Base-by-base conservation (phyloP, 2,329 filamentous ascomycete species). In the Ilyonectria destructans region DNA sequence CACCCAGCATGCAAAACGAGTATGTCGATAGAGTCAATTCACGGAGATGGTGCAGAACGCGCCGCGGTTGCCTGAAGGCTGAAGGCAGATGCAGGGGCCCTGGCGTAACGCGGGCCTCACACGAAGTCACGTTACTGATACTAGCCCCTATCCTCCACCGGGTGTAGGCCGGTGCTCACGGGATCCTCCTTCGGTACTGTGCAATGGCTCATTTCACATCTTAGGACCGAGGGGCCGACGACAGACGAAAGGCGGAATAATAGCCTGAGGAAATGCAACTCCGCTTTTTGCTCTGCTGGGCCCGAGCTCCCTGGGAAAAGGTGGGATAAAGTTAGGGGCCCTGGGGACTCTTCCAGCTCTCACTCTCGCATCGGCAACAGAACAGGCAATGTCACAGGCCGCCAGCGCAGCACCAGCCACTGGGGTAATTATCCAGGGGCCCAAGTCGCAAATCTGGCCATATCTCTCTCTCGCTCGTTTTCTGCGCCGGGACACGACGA, bases 91-190 rank as follows among this genome's bases (percentile, higher is more conserved):
- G 46, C 55, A 46, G 6, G 19, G 33, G 45, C 35, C 43, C 4
- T 7, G 26, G n/a, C 5, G 43, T n/a, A 35, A 60, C 68, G 46
- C 70, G 71, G 31, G 23, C 17, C 10, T 31, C 12, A 62, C 70
- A 58, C 70, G 70, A 63, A 21, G 55, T 69, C 67, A 69, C 64
- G 49, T 69, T 63, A 67, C 48, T 2, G 17, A 17, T 21, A 13
- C 2, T 6, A 6, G n/a, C 15, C 15, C 6, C 26, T 26, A 26
- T 26, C 26, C 4, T 26, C 26, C 26, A 26, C 26, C 26, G 1
- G 45, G 12, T 21, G 8, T 4, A 33, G 23, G 26, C 7, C 12
- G 19, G 31, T 26, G 5, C 26, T 26, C 26, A 26, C 26, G 26
- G 26, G 26, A 26, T 26, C 26, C 26, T 26, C 26, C 26, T 12